Evolutionary conservation across 345 rosid genomes (phyloP).

Genomic region (Rubroshorea leprosula): DNA sequence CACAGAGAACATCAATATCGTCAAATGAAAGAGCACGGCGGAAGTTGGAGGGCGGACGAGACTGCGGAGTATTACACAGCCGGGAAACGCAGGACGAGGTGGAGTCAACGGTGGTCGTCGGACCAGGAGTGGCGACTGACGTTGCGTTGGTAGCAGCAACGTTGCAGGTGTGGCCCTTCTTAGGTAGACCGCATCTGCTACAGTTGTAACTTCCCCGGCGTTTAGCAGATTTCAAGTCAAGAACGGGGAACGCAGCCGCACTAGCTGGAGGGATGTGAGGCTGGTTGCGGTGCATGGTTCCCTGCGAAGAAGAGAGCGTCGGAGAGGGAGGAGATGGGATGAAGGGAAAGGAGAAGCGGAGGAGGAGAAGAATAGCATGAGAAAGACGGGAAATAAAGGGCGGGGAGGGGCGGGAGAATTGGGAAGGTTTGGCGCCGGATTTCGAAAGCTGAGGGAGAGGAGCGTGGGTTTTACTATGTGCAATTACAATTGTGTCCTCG

Average conservation of each 20-base stretch:
- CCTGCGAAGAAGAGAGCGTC: background rate
- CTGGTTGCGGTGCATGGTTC: slow-evolving; percentile 32
- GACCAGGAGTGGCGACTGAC: slow-evolving; percentile 28
- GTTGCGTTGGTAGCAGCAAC: slow-evolving; percentile 12
- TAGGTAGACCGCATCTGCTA: slow-evolving; percentile 95
- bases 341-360: slow-evolving; percentile 1
- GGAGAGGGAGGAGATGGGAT: background rate
- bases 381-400: slow-evolving; percentile 2
- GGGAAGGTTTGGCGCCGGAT: slow-evolving; percentile 56
- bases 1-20: slow-evolving; percentile 45
- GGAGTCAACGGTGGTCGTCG: slow-evolving; percentile 20
- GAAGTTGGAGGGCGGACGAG: slow-evolving; percentile 56
- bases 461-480: slow-evolving; percentile 13
- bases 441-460: slow-evolving; percentile 29
- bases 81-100: slow-evolving; percentile 29
- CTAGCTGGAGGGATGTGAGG: slow-evolving; percentile 51
- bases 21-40: slow-evolving; percentile 88
- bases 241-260: slow-evolving; percentile 34
- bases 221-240: slow-evolving; percentile 41
- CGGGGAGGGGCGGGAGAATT: slow-evolving; percentile 64
- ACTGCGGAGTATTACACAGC: slow-evolving; percentile 22
- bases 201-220: slow-evolving; percentile 92
- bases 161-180: slow-evolving; percentile 80
- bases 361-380: background rate
- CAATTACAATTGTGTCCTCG: slow-evolving; percentile 26